Evolutionary conservation across 2,329 filamentous ascomycete genomes (phyloP).

Genomic region (Tricladium varicosporioides): DNA sequence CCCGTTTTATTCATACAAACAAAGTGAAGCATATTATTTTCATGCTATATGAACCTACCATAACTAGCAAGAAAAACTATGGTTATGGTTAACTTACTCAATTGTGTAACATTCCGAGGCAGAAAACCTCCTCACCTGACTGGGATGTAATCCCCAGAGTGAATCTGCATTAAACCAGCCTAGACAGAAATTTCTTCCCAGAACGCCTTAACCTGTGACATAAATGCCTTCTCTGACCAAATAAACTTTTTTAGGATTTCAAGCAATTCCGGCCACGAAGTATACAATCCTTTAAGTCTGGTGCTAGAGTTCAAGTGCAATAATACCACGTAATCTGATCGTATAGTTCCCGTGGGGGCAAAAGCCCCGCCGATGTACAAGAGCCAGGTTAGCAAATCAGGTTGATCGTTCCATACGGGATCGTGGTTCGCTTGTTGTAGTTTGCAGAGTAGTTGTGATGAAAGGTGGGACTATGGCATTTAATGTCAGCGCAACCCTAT

Average conservation of each 20-base stretch:
- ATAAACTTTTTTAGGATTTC: conserved; percentile 36
- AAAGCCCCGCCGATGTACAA: conserved; percentile 40
- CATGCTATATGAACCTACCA: too few relatives aligned
- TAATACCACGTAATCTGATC: conserved; percentile 32
- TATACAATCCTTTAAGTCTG: conserved; percentile 22
- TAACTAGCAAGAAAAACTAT: too few relatives aligned
- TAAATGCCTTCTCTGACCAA: conserved; percentile 41
- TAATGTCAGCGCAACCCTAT: conserved; percentile 13
- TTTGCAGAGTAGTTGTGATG: conserved; percentile 34
- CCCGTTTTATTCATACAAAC: too few relatives aligned
- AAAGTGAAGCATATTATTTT: too few relatives aligned
- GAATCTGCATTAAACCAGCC: background rate
- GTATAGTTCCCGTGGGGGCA: conserved; percentile 31
- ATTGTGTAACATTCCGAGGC: too few relatives aligned
- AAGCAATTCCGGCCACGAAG: conserved; percentile 35
- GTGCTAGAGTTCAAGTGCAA: conserved; percentile 21
- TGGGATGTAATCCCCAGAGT: background rate
- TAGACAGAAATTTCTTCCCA: conserved; percentile 31
- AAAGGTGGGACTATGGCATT: conserved; percentile 31
- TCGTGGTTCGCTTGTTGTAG: conserved; percentile 33
- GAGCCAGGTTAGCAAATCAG: conserved; percentile 38
- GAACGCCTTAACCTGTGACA: conserved; percentile 31
- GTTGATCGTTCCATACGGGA: conserved; percentile 34
- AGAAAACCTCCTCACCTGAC: background rate
- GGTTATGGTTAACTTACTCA: too few relatives aligned